Evolutionary conservation across 805 yeast species (phyloP), one percentile per base, ranked within the genome.

Genomic region (Ogataea salicorniae): DNA sequence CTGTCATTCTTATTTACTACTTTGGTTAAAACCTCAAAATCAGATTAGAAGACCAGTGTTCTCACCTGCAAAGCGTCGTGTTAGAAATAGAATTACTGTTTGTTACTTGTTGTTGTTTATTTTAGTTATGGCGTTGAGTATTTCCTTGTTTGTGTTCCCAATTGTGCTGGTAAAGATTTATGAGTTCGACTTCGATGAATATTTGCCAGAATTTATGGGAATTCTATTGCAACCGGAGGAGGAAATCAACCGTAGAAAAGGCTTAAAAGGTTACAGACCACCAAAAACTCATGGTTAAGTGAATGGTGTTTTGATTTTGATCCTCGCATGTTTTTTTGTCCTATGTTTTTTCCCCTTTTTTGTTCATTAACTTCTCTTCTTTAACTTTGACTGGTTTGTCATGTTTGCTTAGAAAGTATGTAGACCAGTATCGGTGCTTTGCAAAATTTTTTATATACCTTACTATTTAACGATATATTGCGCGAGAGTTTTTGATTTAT

Each of bases 1-100:
- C 41, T 76, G 83, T 76, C 94, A 85, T 57, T 77, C 89, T 1
- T 68, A 79, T 67, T 68, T 81, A 59, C 67, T 85, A 34, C 75
- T 84, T 54, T 85, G 92, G 92, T 66, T 84, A 48, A 76, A 72
- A 37, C 66, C 65, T 3, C 59, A 57, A 5, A 66, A 69, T 37
- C 83, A 79, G 55, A 59, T 79, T 2, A 67, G 79, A 8, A 74
- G 78, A 4, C 72, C 71, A 22, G 66, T 77, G 2, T 64, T 76
- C 6, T 67, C 79, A 1, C 63, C 70, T 7, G 49, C 54, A 17
- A 73, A 65, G 48, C 72, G 76, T 46, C 69, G 70, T 51, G 60
- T 73, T 44, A 68, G 66, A 51, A 66, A 73, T 37, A 63, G 73
- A 40, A 50, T 60, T 5, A 59, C 64, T 1, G 50, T 56, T 13